Conservation (phyloP, 73 alveolate species). For the Tetrahymena thermophila region DNA sequence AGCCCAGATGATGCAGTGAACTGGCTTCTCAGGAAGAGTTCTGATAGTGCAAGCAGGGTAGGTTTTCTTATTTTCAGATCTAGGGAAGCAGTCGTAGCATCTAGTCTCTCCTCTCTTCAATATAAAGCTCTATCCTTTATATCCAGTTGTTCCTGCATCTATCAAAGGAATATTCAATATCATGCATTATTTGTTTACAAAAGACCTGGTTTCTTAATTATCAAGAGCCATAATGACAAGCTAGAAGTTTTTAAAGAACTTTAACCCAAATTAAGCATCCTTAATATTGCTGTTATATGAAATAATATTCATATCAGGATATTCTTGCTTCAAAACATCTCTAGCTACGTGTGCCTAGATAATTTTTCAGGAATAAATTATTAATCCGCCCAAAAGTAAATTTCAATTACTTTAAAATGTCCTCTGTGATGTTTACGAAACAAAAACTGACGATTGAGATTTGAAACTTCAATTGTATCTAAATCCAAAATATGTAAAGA, state of each 20-base stretch:
- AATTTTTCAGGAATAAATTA: neutral
- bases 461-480: slow-evolving; percentile 88
- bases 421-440: slow-evolving; percentile 53
- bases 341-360: neutral
- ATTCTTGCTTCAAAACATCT: neutral
- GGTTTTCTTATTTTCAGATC: slow-evolving; percentile 54
- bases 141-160: slow-evolving; percentile 93
- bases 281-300: neutral
- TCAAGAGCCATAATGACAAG: slow-evolving; percentile 90
- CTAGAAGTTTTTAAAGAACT: slow-evolving; percentile 77
- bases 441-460: slow-evolving; percentile 86
- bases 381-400: neutral
- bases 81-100: slow-evolving; percentile 85
- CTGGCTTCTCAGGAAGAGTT: slow-evolving; percentile 82
- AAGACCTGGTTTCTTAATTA: slow-evolving; percentile 91
- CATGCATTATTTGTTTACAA: slow-evolving; percentile 81
- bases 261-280: slow-evolving; percentile 54
- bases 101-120: slow-evolving; percentile 66
- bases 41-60: slow-evolving; percentile 95
- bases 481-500: slow-evolving; percentile 78
- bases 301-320: neutral
- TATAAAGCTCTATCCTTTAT: slow-evolving; percentile 53
- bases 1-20: slow-evolving; percentile 96
- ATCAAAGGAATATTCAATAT: slow-evolving; percentile 74
- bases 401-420: neutral